Evolutionary conservation across 106 monocot genomes (phyloP), one percentile per base, ranked within the genome.

Genomic region (Platanthera zijinensis): DNA sequence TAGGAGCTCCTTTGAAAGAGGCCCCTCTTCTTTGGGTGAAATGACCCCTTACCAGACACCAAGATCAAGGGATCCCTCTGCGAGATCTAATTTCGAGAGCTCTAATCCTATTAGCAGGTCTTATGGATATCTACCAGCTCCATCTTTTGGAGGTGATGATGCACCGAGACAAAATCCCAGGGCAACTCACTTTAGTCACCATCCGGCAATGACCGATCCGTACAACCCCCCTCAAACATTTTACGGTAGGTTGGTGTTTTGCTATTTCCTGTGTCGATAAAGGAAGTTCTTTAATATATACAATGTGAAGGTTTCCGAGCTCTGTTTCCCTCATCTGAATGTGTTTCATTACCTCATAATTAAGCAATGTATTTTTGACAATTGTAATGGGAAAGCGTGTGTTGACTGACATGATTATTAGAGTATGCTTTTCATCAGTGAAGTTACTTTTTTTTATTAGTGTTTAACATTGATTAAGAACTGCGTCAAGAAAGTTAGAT

Each of bases 121-220:
- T 52, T 66, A 74, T 48, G 51, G 51, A 45, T 64, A 64, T 19
- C 14, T 74, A 19, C 32, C 28, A 53, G 30, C 53, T 45, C 39
- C 76, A 13, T 76, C 81, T 39, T 81, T 75, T 79, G 59, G 22
- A 51, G 50, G 79, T 79, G 63, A 75, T 72, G 75, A 61, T 79
- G 75, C 49, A 50, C 52, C 45, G 10, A 19, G 68, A 64, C 62
- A 28, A 28, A 12, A 54, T 46, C 77, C 66, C 68, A 53, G 78
- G 71, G 15, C 30, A 25, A 69, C 83, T 62, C 71, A 17, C 11
- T 15, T 77, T 54, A 77, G 57, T 74, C 77, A 46, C 51, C 74
- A 72, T 72, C 54, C 69, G 73, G 19, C 64, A n/a, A 67, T 73
- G 56, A 54, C 10, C 64, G 74, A 67, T 62, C 53, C 64, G 61